A percentile compares a stretch with the other conserved stretches of the same genome.
Evolutionary conservation across 495 filamentous ascomycete genomes (phyloP).

Genomic region (Tuber microsphaerosporum): DNA sequence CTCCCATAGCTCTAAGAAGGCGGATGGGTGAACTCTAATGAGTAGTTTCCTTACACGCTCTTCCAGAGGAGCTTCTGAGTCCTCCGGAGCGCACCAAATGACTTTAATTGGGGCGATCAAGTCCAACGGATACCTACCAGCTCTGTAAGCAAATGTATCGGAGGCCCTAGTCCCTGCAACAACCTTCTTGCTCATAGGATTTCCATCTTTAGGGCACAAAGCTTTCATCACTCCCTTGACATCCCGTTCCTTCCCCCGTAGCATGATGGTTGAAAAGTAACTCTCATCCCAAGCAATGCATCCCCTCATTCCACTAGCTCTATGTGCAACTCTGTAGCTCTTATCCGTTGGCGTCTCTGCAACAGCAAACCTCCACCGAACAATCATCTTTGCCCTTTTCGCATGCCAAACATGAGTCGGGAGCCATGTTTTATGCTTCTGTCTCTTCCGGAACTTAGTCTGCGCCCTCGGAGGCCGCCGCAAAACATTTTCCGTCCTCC

Average conservation of each 20-base stretch:
- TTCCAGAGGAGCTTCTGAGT: conserved; percentile 44
- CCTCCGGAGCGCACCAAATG: conserved; percentile 53
- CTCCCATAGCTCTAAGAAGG: conserved; percentile 77
- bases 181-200: conserved; percentile 56
- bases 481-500: conserved; percentile 49
- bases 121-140: conserved; percentile 49
- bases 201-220: conserved; percentile 55
- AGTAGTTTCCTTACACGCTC: conserved; percentile 51
- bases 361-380: conserved; percentile 80
- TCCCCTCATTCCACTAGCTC: conserved; percentile 58
- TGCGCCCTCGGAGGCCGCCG: conserved; percentile 59
- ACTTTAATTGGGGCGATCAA: conserved; percentile 71
- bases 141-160: conserved; percentile 58
- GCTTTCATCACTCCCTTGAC: conserved; percentile 58
- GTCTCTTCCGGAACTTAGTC: conserved; percentile 74
- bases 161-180: conserved; percentile 60
- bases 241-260: conserved; percentile 61
- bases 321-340: conserved; percentile 77
- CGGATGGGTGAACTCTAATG: conserved; percentile 78
- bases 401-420: conserved; percentile 92
- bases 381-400: conserved; percentile 81
- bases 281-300: conserved; percentile 88
- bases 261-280: conserved; percentile 78
- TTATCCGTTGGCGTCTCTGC: conserved; percentile 81
- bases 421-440: conserved; percentile 84